Conservation (phyloP, 2,329 filamentous ascomycete species). For the Pseudocercospora cruenta region DNA sequence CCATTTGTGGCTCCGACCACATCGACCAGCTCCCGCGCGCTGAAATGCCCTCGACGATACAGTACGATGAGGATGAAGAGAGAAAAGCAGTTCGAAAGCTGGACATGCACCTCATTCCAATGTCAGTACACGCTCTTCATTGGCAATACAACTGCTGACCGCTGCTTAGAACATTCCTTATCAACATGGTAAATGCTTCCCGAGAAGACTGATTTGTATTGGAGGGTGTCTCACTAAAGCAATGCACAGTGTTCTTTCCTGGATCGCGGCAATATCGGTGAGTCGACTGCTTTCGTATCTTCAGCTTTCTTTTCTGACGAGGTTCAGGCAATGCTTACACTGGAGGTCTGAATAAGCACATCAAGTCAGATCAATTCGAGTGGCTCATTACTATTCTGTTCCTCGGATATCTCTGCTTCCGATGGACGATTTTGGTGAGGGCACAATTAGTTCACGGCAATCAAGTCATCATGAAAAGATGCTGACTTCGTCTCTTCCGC, state of each 20-base stretch:
- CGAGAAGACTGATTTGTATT: no score
- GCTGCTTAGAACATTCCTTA: background rate
- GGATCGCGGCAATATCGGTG: conserved; percentile 30
- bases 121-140: conserved; percentile 1
- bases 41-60: background rate
- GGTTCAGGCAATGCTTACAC: conserved; percentile 41
- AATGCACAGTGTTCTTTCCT: conserved; percentile 32
- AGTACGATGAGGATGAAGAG: conserved; percentile 19
- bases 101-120: conserved; percentile 31
- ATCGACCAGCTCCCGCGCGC: background rate
- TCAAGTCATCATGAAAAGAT: no score
- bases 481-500: no score
- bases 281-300: conserved; percentile 23
- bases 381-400: conserved; percentile 59
- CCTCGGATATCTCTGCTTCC: conserved; percentile 46
- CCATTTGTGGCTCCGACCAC: background rate
- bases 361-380: conserved; percentile 52
- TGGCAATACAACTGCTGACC: background rate
- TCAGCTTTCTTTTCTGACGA: background rate
- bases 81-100: conserved; percentile 34
- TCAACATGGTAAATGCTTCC: background rate
- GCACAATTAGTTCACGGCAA: no score
- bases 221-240: conserved; percentile 24
- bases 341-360: conserved; percentile 46
- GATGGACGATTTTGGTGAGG: conserved; percentile 1